These are phyloP conservation scores for Lasiosphaeria ovina DNA, from an alignment of 495 filamentous ascomycete genomes.

Conservation along the genomic window DNA sequence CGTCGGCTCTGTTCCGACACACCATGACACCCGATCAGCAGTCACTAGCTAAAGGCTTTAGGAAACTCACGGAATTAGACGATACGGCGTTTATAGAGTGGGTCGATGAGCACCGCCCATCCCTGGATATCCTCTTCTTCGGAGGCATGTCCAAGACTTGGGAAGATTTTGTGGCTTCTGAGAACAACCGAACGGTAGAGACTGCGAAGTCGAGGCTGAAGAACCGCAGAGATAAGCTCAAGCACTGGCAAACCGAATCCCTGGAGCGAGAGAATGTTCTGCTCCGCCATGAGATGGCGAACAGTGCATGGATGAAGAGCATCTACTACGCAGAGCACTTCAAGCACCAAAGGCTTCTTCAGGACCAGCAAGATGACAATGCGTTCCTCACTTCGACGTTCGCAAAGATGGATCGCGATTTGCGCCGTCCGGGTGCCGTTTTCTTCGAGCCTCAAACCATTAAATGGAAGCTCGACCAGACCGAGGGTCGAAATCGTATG, in stretches of 20 bases:
- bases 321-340: slow-evolving; percentile 89
- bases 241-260: slow-evolving; percentile 69
- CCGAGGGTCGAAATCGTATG: slow-evolving; percentile 95
- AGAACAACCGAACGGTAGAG: slow-evolving; percentile 75
- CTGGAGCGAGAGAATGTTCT: slow-evolving; percentile 65
- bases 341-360: slow-evolving; percentile 80
- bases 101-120: slow-evolving; percentile 79
- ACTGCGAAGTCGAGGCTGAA: slow-evolving; percentile 62
- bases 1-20: slow-evolving; percentile 65
- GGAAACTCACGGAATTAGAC: slow-evolving; percentile 80
- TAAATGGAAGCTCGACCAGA: slow-evolving; percentile 92
- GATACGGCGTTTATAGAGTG: slow-evolving; percentile 81
- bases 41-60: slow-evolving; percentile 72
- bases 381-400: slow-evolving; percentile 70
- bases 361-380: slow-evolving; percentile 89
- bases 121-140: slow-evolving; percentile 79
- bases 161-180: slow-evolving; percentile 77
- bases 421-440: slow-evolving; percentile 74
- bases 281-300: slow-evolving; percentile 75
- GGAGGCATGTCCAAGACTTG: slow-evolving; percentile 73
- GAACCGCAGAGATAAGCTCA: slow-evolving; percentile 79
- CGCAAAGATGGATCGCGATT: slow-evolving; percentile 67
- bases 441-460: slow-evolving; percentile 61
- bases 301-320: slow-evolving; percentile 88
- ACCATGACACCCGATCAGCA: slow-evolving; percentile 66